phyloP scores from a whole-genome alignment of 1,284 basidiomycete species.

The Irpex sp. region DNA sequence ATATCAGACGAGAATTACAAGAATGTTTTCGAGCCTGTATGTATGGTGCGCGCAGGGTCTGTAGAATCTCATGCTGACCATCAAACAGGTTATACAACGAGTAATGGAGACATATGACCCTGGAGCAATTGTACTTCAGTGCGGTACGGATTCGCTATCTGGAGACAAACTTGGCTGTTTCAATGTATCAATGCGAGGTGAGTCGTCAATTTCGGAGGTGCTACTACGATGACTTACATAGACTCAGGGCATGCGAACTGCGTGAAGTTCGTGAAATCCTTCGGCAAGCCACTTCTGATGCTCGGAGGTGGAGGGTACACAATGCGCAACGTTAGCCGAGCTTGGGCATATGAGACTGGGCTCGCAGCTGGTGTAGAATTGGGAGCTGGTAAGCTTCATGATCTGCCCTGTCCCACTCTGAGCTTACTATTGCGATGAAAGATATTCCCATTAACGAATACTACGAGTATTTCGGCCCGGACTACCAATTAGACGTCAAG shows the following conservation, averaged over 20 bases:
- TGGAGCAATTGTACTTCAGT: constrained; percentile 95
- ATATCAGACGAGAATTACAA: constrained; percentile 96
- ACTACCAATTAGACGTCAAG: constrained; percentile 96
- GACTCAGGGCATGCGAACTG: constrained; percentile 88
- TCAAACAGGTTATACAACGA: constrained; percentile 80
- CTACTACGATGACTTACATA: not conserved
- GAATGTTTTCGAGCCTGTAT: constrained; percentile 91
- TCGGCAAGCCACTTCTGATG: constrained; percentile 89
- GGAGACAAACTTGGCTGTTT: constrained; percentile 97
- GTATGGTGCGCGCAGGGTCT: constrained; percentile 22
- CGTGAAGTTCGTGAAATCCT: constrained; percentile 95
- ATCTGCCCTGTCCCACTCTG: not conserved
- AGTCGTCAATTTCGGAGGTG: constrained; percentile 5
- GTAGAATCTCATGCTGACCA: not conserved
- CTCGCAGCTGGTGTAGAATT: constrained; percentile 95
- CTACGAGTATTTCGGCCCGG: constrained; percentile 98
- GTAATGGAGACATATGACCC: constrained; percentile 98
- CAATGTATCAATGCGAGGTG: constrained; percentile 95
- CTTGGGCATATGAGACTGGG: constrained; percentile 99
- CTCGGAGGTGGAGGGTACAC: constrained; percentile 99
- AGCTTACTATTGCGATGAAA: constrained; percentile 25
- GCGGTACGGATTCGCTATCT: constrained; percentile 96
- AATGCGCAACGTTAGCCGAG: constrained; percentile 95
- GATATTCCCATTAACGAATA: constrained; percentile 97
- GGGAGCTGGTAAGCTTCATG: constrained; percentile 55